Base-by-base conservation (phyloP, 139 green algal species). In the Medakamo hakoo region DNA sequence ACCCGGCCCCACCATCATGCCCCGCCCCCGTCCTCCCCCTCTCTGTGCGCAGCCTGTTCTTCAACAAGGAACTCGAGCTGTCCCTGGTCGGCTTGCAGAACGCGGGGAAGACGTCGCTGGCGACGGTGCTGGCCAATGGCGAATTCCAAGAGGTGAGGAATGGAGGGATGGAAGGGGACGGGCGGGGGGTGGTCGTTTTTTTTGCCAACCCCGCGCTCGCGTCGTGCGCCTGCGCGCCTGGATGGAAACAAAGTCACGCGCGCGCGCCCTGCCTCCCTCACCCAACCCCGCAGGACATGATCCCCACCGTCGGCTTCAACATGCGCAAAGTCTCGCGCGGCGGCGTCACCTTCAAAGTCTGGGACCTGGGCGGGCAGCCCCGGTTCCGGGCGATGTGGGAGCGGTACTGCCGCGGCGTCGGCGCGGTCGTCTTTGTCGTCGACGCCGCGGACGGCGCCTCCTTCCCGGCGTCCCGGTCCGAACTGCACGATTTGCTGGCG, bases 261-360 rank as follows among this genome's bases (percentile, higher is more conserved):
- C n/a, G n/a, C n/a, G n/a, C n/a, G n/a, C n/a, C n/a, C n/a, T n/a
- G n/a, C n/a, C n/a, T n/a, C n/a, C n/a, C n/a, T n/a, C n/a, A n/a
- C n/a, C n/a, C n/a, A n/a, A n/a, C n/a, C n/a, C n/a, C n/a, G n/a
- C n/a, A n/a, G n/a, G 75, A 84, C 32, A 80, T 82, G 75, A 97
- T 97, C 31, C 93, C 93, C 40, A 99, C 93, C 57, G 93, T 96
- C 1, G 93, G 92, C 4, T 98, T 98, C 79, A 95, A 96, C 76
- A 98, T 99, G 93, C 79, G 91, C 22, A 99, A 96, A 73, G 64
- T 64, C 14, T 55, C 23, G 4, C 59, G 32, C 23, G 90, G 88
- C 2, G 78, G 79, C 24, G 88, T 99, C 27, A 94, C 79, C 24
- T 97, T 99, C 62, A 98, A 98, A 73, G 76, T 98, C 64, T 99